phyloP scores from a whole-genome alignment of 176 grass and related monocot genomes.

The Zoysia pacifica region DNA sequence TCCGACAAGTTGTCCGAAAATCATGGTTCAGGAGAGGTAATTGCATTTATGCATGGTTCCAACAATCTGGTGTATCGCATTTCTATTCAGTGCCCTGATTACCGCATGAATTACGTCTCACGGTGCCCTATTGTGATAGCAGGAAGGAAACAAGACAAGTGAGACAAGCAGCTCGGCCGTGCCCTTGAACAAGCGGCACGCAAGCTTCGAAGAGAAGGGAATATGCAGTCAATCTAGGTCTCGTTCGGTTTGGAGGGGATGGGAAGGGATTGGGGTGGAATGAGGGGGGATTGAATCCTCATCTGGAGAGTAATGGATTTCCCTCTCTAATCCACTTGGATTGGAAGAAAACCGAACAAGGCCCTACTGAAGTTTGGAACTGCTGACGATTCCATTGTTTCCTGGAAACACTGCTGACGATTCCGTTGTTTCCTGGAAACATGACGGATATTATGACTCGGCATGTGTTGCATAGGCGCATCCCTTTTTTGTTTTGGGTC shows the following conservation, averaged over 20 bases:
- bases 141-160: conserved; percentile 50
- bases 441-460: not conserved
- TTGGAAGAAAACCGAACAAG: too few species aligned
- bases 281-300: too few species aligned
- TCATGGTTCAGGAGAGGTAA: conserved; percentile 90
- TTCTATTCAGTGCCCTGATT: not conserved
- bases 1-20: conserved; percentile 75
- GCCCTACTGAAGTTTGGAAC: not conserved
- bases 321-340: too few species aligned
- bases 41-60: not conserved
- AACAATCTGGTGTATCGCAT: not conserved
- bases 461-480: not conserved
- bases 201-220: not conserved
- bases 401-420: not conserved
- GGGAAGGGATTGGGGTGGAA: too few species aligned
- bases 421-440: too few species aligned
- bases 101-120: not conserved
- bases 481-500: not conserved
- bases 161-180: not conserved
- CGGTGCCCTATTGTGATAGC: conserved; percentile 18
- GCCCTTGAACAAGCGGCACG: not conserved
- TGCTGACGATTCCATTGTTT: conserved; percentile 21
- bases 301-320: too few species aligned
- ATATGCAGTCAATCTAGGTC: not conserved
- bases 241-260: too few species aligned